phyloP scores from a whole-genome alignment of 345 rosid genomes.

The Sonneratia alba region DNA sequence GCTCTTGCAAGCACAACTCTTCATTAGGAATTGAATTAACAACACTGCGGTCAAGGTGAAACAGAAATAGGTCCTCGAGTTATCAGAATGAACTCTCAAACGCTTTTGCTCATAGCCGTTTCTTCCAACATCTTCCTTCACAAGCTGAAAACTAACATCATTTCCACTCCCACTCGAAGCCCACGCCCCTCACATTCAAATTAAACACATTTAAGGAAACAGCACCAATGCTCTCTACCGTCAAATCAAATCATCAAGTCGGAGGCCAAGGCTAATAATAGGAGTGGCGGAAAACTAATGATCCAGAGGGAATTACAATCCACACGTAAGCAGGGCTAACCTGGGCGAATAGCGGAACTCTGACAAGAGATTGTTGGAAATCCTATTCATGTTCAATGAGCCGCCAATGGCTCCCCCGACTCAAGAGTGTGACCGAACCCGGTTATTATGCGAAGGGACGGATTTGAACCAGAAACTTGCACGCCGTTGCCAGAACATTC shows the following conservation, averaged over 20 bases:
- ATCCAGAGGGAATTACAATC: not conserved
- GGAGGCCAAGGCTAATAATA: not conserved
- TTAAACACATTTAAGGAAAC: not conserved
- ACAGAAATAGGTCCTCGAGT: not conserved
- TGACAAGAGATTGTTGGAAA: not conserved
- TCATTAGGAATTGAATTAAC: not conserved
- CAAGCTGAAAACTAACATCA: not conserved
- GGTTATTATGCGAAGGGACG: not conserved
- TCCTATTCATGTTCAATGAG: not conserved
- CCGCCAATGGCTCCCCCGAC: not conserved
- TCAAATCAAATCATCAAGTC: not conserved
- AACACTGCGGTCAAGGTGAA: too few species aligned
- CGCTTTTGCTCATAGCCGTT: not conserved
- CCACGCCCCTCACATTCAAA: not conserved
- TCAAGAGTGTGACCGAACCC: not conserved
- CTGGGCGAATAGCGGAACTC: not conserved
- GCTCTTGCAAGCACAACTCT: not conserved
- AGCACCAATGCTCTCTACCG: not conserved
- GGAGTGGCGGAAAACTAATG: not conserved
- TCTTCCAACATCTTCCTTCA: not conserved
- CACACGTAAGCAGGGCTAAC: not conserved
- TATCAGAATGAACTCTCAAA: not conserved
- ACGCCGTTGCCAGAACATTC: conserved; percentile 7
- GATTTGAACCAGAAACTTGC: conserved; percentile 1
- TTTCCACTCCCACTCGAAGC: not conserved